Percentiles rank a stretch among this genome's conserved stretches.
phyloP scores from a whole-genome alignment of 2,329 filamentous ascomycete genomes.

The Talaromyces sp. region DNA sequence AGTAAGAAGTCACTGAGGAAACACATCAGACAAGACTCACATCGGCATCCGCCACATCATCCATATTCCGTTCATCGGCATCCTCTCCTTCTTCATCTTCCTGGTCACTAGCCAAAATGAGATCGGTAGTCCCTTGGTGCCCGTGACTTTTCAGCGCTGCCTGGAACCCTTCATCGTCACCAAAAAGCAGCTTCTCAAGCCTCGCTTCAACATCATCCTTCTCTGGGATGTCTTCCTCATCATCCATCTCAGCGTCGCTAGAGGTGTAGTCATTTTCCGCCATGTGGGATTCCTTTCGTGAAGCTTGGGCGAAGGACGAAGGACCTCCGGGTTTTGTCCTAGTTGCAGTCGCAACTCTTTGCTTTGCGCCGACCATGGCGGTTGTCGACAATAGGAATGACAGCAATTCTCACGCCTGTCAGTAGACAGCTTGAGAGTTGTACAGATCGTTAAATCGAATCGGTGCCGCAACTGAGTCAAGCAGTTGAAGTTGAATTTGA shows the following conservation, averaged over 20 bases:
- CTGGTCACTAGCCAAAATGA: conserved; percentile 32
- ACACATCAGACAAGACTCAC: conserved; percentile 37
- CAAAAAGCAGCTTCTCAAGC: conserved; percentile 83
- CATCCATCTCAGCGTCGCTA: conserved; percentile 27
- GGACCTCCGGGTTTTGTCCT: conserved; percentile 23
- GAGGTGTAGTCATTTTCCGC: conserved; percentile 24
- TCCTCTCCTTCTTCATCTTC: conserved; percentile 33
- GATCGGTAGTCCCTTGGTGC: conserved; percentile 38
- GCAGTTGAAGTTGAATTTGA: background rate
- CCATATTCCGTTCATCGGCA: conserved; percentile 53
- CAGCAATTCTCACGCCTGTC: background rate
- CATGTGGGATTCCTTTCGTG: conserved; percentile 22
- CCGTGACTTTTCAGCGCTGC: conserved; percentile 63
- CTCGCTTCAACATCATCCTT: conserved; percentile 82
- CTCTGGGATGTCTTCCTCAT: conserved; percentile 43
- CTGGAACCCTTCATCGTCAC: conserved; percentile 77
- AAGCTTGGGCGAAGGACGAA: conserved; percentile 21
- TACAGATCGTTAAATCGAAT: background rate
- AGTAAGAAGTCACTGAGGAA: background rate
- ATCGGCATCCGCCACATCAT: conserved; percentile 70
- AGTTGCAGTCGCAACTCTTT: conserved; percentile 27
- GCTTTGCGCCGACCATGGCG: conserved; percentile 27
- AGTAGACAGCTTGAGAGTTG: too few relatives aligned
- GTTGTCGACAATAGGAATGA: background rate
- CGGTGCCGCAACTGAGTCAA: background rate